These are phyloP conservation scores for Salvia sclarea DNA, from an alignment of 305 asterid genomes.

Conservation along the genomic window DNA sequence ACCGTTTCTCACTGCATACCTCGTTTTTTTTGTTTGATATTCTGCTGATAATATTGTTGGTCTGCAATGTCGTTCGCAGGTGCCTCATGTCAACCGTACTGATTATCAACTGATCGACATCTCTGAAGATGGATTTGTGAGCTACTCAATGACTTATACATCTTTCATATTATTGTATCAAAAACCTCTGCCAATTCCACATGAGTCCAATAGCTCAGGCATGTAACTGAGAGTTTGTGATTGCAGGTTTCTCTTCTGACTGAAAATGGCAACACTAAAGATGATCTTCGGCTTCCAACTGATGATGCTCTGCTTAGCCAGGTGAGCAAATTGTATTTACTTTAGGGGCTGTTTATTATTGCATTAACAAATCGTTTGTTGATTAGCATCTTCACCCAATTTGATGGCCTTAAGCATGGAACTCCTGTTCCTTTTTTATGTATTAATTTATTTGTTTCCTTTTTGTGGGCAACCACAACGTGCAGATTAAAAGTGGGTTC, in stretches of 20 bases:
- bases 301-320: constrained; percentile 48
- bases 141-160: constrained; percentile 10
- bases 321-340: constrained; percentile 22
- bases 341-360: neutral
- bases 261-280: constrained; percentile 50
- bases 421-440: neutral
- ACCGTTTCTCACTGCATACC: neutral
- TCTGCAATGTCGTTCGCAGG: constrained; percentile 31
- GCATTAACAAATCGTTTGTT: neutral
- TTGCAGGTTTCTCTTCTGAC: constrained; percentile 50
- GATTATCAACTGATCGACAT: constrained; percentile 58
- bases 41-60: neutral
- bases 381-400: neutral
- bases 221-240: neutral
- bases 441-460: fast-evolving
- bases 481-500: constrained; percentile 40
- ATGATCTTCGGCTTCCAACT: constrained; percentile 50
- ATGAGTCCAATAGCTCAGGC: no score
- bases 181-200: neutral
- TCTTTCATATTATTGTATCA: neutral
- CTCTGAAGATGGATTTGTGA: constrained; percentile 56
- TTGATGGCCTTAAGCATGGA: neutral
- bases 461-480: neutral
- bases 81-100: constrained; percentile 59
- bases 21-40: no score